These are phyloP conservation scores for Aspergillus quadrilineatus DNA, from an alignment of 2,329 filamentous ascomycete genomes.

Conservation along the genomic window DNA sequence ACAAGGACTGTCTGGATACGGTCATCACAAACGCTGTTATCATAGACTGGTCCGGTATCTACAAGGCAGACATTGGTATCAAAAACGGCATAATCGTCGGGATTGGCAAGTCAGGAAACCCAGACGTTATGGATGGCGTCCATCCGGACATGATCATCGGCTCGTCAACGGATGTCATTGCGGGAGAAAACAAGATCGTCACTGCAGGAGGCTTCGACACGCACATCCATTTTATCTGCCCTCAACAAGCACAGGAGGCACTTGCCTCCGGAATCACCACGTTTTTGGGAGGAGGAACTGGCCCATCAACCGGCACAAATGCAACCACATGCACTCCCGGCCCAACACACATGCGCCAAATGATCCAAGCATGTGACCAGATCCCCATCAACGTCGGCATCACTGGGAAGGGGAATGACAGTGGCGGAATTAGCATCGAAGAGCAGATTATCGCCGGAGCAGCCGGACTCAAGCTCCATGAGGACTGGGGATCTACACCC, in stretches of 20 bases:
- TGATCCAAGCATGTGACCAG: constrained; percentile 82
- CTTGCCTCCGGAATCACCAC: constrained; percentile 86
- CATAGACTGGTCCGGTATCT: constrained; percentile 88
- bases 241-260: constrained; percentile 82
- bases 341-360: constrained; percentile 76
- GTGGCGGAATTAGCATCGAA: constrained; percentile 64
- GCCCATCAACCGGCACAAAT: constrained; percentile 86
- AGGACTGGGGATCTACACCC: constrained; percentile 93
- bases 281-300: constrained; percentile 85
- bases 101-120: constrained; percentile 93
- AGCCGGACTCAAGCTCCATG: constrained; percentile 88
- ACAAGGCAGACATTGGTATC: constrained; percentile 94
- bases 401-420: constrained; percentile 92
- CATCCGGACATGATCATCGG: constrained; percentile 76
- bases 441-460: constrained; percentile 82
- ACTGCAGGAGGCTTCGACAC: constrained; percentile 88
- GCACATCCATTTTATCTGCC: constrained; percentile 93
- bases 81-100: constrained; percentile 82
- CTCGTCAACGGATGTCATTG: constrained; percentile 86
- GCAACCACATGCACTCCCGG: constrained; percentile 93
- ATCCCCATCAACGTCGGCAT: constrained; percentile 87
- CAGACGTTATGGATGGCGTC: constrained; percentile 94
- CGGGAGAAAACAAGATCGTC: constrained; percentile 84
- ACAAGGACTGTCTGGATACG: constrained; percentile 73
- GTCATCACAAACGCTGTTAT: constrained; percentile 88